Base-by-base conservation (phyloP, 495 filamentous ascomycete genomes). In the Lentithecium fluviatile region DNA sequence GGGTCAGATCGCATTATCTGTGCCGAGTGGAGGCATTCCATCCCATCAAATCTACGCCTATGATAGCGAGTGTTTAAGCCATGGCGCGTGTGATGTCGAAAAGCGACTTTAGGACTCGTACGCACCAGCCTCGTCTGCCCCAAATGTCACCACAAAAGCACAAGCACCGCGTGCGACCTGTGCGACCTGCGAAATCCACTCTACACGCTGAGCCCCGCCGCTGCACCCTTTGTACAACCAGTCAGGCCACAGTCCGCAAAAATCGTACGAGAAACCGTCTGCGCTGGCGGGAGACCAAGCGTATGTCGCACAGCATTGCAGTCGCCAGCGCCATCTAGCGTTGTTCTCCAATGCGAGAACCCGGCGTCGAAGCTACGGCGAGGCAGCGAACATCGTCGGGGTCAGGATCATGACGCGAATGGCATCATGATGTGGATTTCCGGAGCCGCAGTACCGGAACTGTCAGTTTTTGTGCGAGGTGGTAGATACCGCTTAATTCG, bases 221-320 rank as follows among this genome's bases (percentile, higher is more conserved):
- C 45, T 47, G 29, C 38, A 13, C 43, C 24, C 24, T 15, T 15
- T 26, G 61, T 58, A 46, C 34, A 13, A 64, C 61, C 36, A 58
- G 19, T 64, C 61, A 64, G 36, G 54, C 61, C 54, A 64, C 45
- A 34, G 24, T 11, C 15, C 25, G 40, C 5, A 38, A 49, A 58
- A 52, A 58, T 64, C 61, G 49, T 58, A 64, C 49, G 61, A 58
- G 61, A 58, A 38, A 58, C n/a, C 54, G 38, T 29, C 2, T 48
- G 7, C 37, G 21, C 21, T 25, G 12, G 45, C 29, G 24, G 55
- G 10, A 24, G 45, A 17, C 2, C 47, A 38, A 21, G 21, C 42
- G 40, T 29, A 58, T 15, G 54, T 54, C 21, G 26, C 38, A 64
- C 52, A 21, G n/a, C 42, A 46, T 4, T 36, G 19, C 11, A 52